Evolutionary conservation across 1,284 basidiomycete species (phyloP).

Genomic region (Lentinula novae-zelandiae): DNA sequence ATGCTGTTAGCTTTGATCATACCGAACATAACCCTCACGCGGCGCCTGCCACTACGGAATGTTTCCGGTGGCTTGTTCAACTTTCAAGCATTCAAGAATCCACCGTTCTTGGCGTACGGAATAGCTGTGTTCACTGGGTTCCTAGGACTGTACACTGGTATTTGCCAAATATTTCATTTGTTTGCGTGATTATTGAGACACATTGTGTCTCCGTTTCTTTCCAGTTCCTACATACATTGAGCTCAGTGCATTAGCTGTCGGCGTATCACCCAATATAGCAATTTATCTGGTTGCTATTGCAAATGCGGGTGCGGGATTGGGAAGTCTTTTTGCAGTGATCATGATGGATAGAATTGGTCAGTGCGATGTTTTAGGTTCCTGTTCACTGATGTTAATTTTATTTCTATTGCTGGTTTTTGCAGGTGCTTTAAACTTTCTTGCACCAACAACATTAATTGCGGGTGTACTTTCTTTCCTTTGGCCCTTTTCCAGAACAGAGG

Average conservation of each 20-base stretch:
- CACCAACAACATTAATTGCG: constrained; percentile 34
- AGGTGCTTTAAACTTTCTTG: constrained; percentile 40
- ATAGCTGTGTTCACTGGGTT: constrained; percentile 35
- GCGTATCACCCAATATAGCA: constrained; percentile 32
- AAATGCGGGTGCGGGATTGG: constrained; percentile 36
- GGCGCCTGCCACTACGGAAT: constrained; percentile 36
- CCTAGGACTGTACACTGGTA: constrained; percentile 50
- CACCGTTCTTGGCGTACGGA: constrained; percentile 30
- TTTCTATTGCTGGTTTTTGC: background rate
- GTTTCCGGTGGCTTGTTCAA: constrained; percentile 36
- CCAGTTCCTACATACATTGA: constrained; percentile 49
- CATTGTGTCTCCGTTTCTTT: background rate
- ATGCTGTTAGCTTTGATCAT: constrained; percentile 29
- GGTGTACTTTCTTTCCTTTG: constrained; percentile 39
- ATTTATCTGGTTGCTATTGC: constrained; percentile 45
- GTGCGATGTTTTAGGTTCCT: background rate
- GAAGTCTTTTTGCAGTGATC: constrained; percentile 35
- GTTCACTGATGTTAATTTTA: background rate
- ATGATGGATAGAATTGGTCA: constrained; percentile 34
- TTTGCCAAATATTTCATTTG: constrained; percentile 2
- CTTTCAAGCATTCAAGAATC: constrained; percentile 32
- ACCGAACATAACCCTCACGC: constrained; percentile 33
- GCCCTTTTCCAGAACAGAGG: constrained; percentile 33
- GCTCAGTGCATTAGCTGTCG: constrained; percentile 34
- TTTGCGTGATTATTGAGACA: no score